A percentile compares a stretch with the other conserved stretches of the same genome.
Evolutionary conservation across 1,284 basidiomycete genomes (phyloP).

Genomic region (Microbotryomycetes sp.): DNA sequence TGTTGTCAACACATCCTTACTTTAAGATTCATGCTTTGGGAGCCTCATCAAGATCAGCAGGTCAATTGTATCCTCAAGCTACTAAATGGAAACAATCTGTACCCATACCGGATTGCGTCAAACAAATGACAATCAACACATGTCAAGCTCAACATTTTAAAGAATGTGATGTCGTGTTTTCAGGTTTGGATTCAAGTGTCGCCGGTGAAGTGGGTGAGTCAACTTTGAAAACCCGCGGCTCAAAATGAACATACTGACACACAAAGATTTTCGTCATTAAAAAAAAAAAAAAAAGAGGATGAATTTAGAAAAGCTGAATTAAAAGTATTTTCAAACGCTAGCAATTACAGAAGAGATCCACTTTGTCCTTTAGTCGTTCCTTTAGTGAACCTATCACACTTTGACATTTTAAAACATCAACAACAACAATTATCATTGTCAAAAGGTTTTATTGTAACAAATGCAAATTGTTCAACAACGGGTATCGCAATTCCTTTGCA

Average conservation of each 20-base stretch:
- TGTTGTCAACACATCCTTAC: conserved; percentile 83
- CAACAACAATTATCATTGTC: conserved; percentile 59
- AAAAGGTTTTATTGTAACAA: conserved; percentile 94
- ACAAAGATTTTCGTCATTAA: neutral
- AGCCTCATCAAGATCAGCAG: conserved; percentile 81
- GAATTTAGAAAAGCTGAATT: conserved; percentile 83
- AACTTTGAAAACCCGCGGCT: neutral
- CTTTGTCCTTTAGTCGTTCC: conserved; percentile 95
- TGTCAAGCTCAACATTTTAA: conserved; percentile 72
- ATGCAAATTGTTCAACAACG: conserved; percentile 98
- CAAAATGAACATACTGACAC: neutral
- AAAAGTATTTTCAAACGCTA: conserved; percentile 95
- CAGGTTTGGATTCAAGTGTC: conserved; percentile 87
- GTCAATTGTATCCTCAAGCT: conserved; percentile 70
- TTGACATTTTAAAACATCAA: conserved; percentile 80
- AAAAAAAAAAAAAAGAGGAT: conserved; percentile 67
- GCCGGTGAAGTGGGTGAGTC: conserved; percentile 86
- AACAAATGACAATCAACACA: conserved; percentile 65
- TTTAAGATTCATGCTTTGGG: conserved; percentile 83
- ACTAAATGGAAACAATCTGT: conserved; percentile 85
- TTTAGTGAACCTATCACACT: conserved; percentile 84
- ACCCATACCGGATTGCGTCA: conserved; percentile 64
- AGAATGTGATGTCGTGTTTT: conserved; percentile 86
- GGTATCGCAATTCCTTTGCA: conserved; percentile 86
- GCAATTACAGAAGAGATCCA: conserved; percentile 90